These are phyloP conservation scores for Trametopsis cervina DNA, from an alignment of 768 basidiomycete species.

Conservation along the genomic window DNA sequence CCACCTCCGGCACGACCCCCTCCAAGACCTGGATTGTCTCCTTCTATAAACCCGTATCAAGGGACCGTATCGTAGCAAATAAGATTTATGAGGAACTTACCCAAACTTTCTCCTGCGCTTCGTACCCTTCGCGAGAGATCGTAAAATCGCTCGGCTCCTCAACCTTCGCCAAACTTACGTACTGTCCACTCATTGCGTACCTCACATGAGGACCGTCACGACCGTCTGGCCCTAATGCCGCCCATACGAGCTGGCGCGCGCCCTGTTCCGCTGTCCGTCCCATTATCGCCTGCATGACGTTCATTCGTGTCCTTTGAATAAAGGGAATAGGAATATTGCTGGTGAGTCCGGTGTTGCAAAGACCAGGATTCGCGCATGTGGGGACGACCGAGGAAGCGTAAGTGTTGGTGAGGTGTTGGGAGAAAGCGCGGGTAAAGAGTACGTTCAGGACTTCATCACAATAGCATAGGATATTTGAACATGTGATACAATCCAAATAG, in stretches of 20 bases:
- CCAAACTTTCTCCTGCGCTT: constrained; percentile 23
- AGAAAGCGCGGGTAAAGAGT: constrained; percentile 29
- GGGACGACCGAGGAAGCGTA: constrained; percentile 25
- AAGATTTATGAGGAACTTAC: neutral
- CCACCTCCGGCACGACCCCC: neutral
- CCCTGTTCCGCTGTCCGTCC: constrained; percentile 28
- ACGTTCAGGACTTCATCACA: constrained; percentile 27
- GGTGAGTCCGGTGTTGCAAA: constrained; percentile 27
- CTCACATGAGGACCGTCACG: constrained; percentile 5
- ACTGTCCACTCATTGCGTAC: constrained; percentile 21
- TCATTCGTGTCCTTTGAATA: neutral
- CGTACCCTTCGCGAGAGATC: constrained; percentile 23
- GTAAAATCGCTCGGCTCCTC: constrained; percentile 26
- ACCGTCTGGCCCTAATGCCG: constrained; percentile 18
- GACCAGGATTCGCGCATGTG: constrained; percentile 28
- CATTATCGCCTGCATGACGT: constrained; percentile 15
- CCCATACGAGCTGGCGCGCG: constrained; percentile 29
- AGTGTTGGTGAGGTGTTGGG: constrained; percentile 23
- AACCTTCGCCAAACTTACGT: constrained; percentile 22
- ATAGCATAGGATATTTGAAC: neutral
- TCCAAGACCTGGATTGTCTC: neutral
- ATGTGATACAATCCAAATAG: neutral
- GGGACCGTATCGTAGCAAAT: neutral
- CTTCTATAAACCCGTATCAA: neutral
- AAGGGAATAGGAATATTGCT: neutral